Evolutionary conservation across 2,329 filamentous ascomycete genomes (phyloP).

Genomic region (Phoma sp.): DNA sequence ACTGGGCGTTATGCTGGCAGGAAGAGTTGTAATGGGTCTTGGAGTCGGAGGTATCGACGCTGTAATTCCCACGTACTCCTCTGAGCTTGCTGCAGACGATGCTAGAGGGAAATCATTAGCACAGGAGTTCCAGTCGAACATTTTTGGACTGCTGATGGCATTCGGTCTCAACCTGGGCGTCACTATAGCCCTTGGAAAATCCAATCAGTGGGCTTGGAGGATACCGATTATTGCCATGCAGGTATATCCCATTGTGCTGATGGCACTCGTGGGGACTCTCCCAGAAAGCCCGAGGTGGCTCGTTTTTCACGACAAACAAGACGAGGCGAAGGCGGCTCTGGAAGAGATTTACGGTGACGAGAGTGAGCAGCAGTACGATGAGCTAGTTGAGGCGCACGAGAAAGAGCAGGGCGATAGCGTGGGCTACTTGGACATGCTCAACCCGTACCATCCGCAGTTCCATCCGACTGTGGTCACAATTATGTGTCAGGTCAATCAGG

Average conservation of each 20-base stretch:
- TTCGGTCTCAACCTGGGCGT: slow-evolving; percentile 65
- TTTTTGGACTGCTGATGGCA: slow-evolving; percentile 66
- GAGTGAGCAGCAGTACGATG: slow-evolving; percentile 57
- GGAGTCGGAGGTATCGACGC: slow-evolving; percentile 67
- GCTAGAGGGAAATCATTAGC: slow-evolving; percentile 64
- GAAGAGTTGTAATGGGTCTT: slow-evolving; percentile 61
- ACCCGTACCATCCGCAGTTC: slow-evolving; percentile 61
- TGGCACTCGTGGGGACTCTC: slow-evolving; percentile 59
- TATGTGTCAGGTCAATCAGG: slow-evolving; percentile 69
- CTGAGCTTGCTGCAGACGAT: slow-evolving; percentile 63
- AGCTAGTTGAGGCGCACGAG: slow-evolving; percentile 59
- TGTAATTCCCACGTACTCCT: slow-evolving; percentile 66
- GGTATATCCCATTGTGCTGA: slow-evolving; percentile 61
- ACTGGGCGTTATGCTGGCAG: slow-evolving; percentile 58
- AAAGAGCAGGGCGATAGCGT: slow-evolving; percentile 57
- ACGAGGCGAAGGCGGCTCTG: slow-evolving; percentile 60
- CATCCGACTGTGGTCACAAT: slow-evolving; percentile 67
- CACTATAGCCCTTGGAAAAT: slow-evolving; percentile 61
- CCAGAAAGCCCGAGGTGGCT: slow-evolving; percentile 67
- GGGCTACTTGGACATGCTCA: slow-evolving; percentile 65
- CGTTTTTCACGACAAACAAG: slow-evolving; percentile 57
- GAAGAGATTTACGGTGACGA: slow-evolving; percentile 59
- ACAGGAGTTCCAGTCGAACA: slow-evolving; percentile 70
- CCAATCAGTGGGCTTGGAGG: slow-evolving; percentile 67
- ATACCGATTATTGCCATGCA: slow-evolving; percentile 68